Evolutionary conservation across 192 early-diverging fungal species (phyloP).

Genomic region (Gryganskiella cystojenkinii): DNA sequence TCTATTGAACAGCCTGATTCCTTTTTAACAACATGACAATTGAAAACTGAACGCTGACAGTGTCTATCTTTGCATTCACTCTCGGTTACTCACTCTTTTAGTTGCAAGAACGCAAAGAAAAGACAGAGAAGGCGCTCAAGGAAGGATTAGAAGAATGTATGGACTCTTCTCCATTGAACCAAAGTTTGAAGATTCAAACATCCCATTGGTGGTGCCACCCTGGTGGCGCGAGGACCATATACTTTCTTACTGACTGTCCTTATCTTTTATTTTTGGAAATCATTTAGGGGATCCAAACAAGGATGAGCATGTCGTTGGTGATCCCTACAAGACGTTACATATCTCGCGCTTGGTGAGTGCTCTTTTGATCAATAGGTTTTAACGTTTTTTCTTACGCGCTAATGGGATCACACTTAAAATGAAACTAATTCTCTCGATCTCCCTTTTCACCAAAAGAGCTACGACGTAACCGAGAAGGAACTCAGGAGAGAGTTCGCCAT

Average conservation of each 20-base stretch:
- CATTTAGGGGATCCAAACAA: slow-evolving; percentile 75
- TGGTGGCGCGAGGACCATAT: neutral
- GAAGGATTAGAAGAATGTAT: slow-evolving; percentile 64
- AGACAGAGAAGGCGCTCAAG: slow-evolving; percentile 69
- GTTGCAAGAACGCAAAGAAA: slow-evolving; percentile 64
- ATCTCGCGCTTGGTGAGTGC: slow-evolving; percentile 81
- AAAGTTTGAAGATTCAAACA: neutral
- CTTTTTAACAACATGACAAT: neutral
- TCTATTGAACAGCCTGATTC: neutral
- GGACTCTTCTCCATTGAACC: neutral
- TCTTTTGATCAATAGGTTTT: too few species aligned
- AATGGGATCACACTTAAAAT: too few species aligned
- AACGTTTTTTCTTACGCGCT: too few species aligned
- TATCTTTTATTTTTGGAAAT: neutral
- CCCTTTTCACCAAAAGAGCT: slow-evolving; percentile 57
- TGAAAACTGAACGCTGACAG: too few species aligned
- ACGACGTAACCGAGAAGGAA: slow-evolving; percentile 80
- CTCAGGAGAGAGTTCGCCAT: slow-evolving; percentile 80
- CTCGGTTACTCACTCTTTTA: slow-evolving; percentile 22
- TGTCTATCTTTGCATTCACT: neutral
- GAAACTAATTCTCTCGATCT: too few species aligned
- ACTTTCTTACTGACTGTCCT: slow-evolving; percentile 1
- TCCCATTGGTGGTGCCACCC: neutral
- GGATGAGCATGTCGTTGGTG: slow-evolving; percentile 77
- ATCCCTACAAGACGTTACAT: slow-evolving; percentile 95